Evolutionary conservation across 1,284 basidiomycete species (phyloP), one percentile per base, ranked within the genome.

Genomic region (Tilletia walkeri): DNA sequence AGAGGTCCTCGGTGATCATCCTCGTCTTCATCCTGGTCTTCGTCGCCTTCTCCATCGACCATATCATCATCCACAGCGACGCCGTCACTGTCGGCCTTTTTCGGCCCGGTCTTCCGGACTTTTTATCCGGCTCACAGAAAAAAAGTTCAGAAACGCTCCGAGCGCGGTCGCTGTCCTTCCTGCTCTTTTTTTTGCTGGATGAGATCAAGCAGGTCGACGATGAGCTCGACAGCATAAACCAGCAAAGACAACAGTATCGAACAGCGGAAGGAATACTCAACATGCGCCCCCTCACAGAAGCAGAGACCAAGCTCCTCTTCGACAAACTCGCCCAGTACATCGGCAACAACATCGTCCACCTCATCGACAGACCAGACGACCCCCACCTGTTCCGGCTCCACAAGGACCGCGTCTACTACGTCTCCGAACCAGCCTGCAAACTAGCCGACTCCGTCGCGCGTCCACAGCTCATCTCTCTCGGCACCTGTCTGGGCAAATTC

Each of bases 401-500:
- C 72, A 78, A 82, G 20, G 82, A 83, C 70, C 76, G 77, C 3
- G 79, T 82, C 56, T 83, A 82, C 74, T 84, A 81, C 66, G 78
- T 78, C 56, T 81, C 79, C 14, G 79, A 81, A 63, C 69, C 49
- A 0, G 92, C 93, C 18, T 95, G 99, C 90, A 91, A 92, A 71
- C 88, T 96, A 45, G 92, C 91, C 53, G 93, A 94, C 71, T 96
- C 93, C 1, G 89, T 99, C 66, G 93, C 94, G 24, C 89, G 95
- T 54, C 92, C 92, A 20, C 96, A 95, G 83, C 90, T 99, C 75
- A 88, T 98, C 84, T 93, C 91, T 69, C 87, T 99, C 20, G 96
- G 96, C 36, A 96, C 94, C 74, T 99, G 95, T 85, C 92, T 99
- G 74, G 96, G 96, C 79, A 98, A 98, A 84, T 99, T 99, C 86